phyloP scores from a whole-genome alignment of 2,329 filamentous ascomycete genomes.

The Fusarium concolor region DNA sequence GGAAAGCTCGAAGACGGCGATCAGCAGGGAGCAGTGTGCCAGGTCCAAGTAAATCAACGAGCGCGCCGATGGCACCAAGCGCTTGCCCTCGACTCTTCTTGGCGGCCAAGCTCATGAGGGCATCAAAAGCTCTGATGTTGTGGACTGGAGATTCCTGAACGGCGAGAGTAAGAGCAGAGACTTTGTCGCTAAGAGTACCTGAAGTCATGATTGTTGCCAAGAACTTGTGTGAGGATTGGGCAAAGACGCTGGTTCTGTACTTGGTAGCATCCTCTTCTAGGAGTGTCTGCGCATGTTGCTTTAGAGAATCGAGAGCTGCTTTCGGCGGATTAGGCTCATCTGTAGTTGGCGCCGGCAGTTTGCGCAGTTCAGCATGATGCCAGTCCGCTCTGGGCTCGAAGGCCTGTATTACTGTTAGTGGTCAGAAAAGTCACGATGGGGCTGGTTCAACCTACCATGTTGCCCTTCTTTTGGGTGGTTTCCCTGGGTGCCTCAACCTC shows the following conservation, averaged over 20 bases:
- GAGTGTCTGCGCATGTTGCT: slow-evolving; percentile 78
- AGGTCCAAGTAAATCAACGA: slow-evolving; percentile 94
- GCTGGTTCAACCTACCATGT: slow-evolving; percentile 49
- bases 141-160: slow-evolving; percentile 97
- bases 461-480: slow-evolving; percentile 47
- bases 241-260: slow-evolving; percentile 79
- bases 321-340: slow-evolving; percentile 59
- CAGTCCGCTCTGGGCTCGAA: slow-evolving; percentile 70
- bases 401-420: slow-evolving; percentile 57
- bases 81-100: slow-evolving; percentile 96
- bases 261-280: slow-evolving; percentile 81
- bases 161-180: slow-evolving; percentile 92
- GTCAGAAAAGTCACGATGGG: slow-evolving; percentile 42
- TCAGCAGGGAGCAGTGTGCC: slow-evolving; percentile 86
- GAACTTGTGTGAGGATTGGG: slow-evolving; percentile 93
- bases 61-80: slow-evolving; percentile 88
- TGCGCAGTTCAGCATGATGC: slow-evolving; percentile 60
- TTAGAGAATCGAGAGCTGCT: slow-evolving; percentile 62
- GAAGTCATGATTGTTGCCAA: slow-evolving; percentile 97
- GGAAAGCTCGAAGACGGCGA: slow-evolving; percentile 83
- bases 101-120: slow-evolving; percentile 81
- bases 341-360: slow-evolving; percentile 58
- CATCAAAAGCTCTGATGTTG: slow-evolving; percentile 89
- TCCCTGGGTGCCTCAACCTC: slow-evolving; percentile 48
- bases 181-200: slow-evolving; percentile 95